These are phyloP conservation scores for Nicotiana rustica DNA, from an alignment of 305 asterid species.

Conservation along the genomic window DNA sequence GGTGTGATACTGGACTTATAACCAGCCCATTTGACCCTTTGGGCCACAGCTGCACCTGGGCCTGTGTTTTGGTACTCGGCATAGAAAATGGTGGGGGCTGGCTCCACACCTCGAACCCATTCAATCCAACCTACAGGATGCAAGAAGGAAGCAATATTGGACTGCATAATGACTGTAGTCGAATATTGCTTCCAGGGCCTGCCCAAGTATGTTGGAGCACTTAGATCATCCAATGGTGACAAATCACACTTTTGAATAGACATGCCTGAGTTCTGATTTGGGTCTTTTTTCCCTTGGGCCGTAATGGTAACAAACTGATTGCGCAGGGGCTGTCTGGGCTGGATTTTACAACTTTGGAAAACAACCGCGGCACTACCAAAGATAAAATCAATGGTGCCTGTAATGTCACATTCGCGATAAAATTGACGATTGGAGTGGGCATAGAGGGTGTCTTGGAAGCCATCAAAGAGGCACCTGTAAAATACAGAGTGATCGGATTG, in stretches of 20 bases:
- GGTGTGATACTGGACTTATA: slow-evolving; percentile 54
- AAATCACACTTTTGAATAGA: slow-evolving; percentile 71
- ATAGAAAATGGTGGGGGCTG: slow-evolving; percentile 70
- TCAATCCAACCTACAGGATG: slow-evolving; percentile 73
- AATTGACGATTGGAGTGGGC: slow-evolving; percentile 86
- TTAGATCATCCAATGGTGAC: slow-evolving; percentile 52
- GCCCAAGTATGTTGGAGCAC: slow-evolving; percentile 64
- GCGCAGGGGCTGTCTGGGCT: slow-evolving; percentile 75
- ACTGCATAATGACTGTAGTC: slow-evolving; percentile 70
- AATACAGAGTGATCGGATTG: slow-evolving; percentile 74
- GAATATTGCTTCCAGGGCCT: slow-evolving; percentile 81
- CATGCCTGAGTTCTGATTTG: slow-evolving; percentile 71
- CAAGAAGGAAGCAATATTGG: slow-evolving; percentile 64
- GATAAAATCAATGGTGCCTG: slow-evolving; percentile 92
- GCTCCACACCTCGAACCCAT: slow-evolving; percentile 58
- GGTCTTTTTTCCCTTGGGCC: slow-evolving; percentile 86
- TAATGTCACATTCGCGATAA: slow-evolving; percentile 75
- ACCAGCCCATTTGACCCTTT: slow-evolving; percentile 79
- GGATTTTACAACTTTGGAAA: slow-evolving; percentile 75
- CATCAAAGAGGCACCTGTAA: slow-evolving; percentile 69
- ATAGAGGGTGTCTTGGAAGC: slow-evolving; percentile 86
- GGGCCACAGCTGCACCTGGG: slow-evolving; percentile 55
- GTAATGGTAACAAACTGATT: slow-evolving; percentile 86
- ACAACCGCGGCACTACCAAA: slow-evolving; percentile 83
- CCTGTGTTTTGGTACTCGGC: slow-evolving; percentile 80